Conservation (phyloP, 805 yeast genomes). For the Alloascoidea africana region DNA sequence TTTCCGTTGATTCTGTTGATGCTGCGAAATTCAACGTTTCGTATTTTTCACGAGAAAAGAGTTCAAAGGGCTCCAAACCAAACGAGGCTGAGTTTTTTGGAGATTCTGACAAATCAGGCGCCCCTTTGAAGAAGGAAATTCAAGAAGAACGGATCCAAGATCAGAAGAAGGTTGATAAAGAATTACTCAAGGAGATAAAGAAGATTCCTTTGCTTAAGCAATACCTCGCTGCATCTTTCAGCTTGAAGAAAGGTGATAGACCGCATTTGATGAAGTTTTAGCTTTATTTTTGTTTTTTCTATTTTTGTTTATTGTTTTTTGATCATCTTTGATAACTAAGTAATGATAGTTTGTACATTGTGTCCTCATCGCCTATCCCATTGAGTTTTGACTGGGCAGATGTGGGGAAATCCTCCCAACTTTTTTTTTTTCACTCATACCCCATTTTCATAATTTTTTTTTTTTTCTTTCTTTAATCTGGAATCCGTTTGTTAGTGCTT, state of each 20-base stretch:
- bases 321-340: no score
- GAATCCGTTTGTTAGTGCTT: no score
- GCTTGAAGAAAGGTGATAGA: slow-evolving; percentile 95
- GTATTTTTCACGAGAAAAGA: slow-evolving; percentile 93
- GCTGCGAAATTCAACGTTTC: slow-evolving; percentile 84
- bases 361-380: no score
- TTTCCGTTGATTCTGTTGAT: slow-evolving; percentile 65
- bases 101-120: slow-evolving; percentile 52
- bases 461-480: no score
- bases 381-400: no score
- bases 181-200: slow-evolving; percentile 86
- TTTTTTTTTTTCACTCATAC: no score
- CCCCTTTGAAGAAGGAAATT: slow-evolving; percentile 81
- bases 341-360: no score
- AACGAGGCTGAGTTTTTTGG: slow-evolving; percentile 81
- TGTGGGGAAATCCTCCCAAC: no score
- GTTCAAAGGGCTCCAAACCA: slow-evolving; percentile 67
- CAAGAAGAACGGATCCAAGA: slow-evolving; percentile 91
- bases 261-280: slow-evolving; percentile 97
- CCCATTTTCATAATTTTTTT: no score
- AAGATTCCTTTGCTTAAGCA: slow-evolving; percentile 94
- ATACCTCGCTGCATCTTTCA: slow-evolving; percentile 90
- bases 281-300: slow-evolving; percentile 14
- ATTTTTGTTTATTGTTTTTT: slow-evolving; percentile 4
- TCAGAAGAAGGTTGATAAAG: slow-evolving; percentile 91